Base-by-base conservation (phyloP, 1,139 yeast species). In the Geotrichum europaeum region DNA sequence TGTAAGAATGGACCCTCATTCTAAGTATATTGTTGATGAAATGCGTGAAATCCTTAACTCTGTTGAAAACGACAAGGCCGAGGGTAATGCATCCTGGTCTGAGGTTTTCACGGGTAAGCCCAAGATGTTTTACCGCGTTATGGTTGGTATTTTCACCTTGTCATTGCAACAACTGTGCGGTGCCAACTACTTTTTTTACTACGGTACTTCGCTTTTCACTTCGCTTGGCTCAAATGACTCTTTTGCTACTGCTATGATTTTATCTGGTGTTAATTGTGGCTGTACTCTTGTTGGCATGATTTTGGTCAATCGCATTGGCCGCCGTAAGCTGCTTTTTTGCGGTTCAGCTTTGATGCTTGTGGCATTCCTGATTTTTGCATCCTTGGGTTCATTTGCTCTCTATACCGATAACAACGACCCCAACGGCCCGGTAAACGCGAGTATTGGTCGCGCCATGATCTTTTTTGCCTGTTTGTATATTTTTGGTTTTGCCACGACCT, bases 401-500 rank as follows among this genome's bases (percentile, higher is more conserved):
- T 32, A 56, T 28, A 13, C n/a, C 30, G 49, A 51, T 20, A 20
- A 36, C 13, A 36, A 49, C n/a, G n/a, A 32, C 20, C 36, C 51
- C 3, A 24, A 45, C 20, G 57, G 52, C 20, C 36, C 32, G 12
- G 55, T 34, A 2, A 54, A 51, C 22, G 7, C 50, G 1, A 77
- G 86, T 63, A 84, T 87, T 59, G 94, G 94, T 73, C 78, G 84
- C 73, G 89, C 86, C 63, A 81, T 84, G 89, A 86, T 89, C 72
- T 85, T 87, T 69, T 82, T 89, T 68, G 84, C 92, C 36, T 87
- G 94, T 74, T 72, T 87, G 64, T 90, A 84, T 77, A 87, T 90
- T 65, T 86, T 87, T 81, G 85, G 83, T 78, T 89, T 89, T 72
- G 94, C 96, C 47, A 81, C 87, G 49, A 85, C 96, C 7, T 89